These are phyloP conservation scores for Mrakia hoshinonis DNA, from an alignment of 768 basidiomycete genomes.

Conservation along the genomic window DNA sequence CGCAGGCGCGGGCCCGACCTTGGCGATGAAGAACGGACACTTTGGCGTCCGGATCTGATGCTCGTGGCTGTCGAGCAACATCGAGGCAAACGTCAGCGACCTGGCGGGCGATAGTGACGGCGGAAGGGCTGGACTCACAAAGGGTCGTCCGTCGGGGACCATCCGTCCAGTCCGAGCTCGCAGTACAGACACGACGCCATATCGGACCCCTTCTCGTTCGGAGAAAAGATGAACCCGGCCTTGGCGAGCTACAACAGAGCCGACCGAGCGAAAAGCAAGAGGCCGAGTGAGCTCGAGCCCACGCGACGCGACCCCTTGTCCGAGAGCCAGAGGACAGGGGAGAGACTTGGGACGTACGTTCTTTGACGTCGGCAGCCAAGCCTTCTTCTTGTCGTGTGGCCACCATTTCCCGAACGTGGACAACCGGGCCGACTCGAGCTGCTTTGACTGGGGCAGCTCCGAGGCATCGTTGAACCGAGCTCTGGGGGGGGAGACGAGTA, in stretches of 20 bases:
- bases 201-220: constrained; percentile 60
- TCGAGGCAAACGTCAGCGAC: no score
- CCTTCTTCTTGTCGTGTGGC: constrained; percentile 39
- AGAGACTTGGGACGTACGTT: constrained; percentile 31
- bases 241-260: constrained; percentile 93
- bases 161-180: constrained; percentile 65
- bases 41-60: constrained; percentile 12
- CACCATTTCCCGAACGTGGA: constrained; percentile 37
- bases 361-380: constrained; percentile 36
- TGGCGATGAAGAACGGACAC: constrained; percentile 21
- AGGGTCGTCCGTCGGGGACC: constrained; percentile 82
- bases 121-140: constrained; percentile 48
- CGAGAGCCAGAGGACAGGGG: not conserved
- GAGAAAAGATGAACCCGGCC: constrained; percentile 78
- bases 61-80: constrained; percentile 8
- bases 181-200: constrained; percentile 81
- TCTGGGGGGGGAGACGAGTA: not conserved
- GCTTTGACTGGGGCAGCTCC: constrained; percentile 34
- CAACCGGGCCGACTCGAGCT: constrained; percentile 31
- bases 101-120: not conserved
- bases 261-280: not conserved
- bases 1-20: not conserved
- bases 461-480: constrained; percentile 23
- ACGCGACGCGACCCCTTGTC: no score
- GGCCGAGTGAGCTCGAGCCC: not conserved